Evolutionary conservation across 1,284 basidiomycete species (phyloP).

Genomic region (Microbotryum lychnidis-dioicae): DNA sequence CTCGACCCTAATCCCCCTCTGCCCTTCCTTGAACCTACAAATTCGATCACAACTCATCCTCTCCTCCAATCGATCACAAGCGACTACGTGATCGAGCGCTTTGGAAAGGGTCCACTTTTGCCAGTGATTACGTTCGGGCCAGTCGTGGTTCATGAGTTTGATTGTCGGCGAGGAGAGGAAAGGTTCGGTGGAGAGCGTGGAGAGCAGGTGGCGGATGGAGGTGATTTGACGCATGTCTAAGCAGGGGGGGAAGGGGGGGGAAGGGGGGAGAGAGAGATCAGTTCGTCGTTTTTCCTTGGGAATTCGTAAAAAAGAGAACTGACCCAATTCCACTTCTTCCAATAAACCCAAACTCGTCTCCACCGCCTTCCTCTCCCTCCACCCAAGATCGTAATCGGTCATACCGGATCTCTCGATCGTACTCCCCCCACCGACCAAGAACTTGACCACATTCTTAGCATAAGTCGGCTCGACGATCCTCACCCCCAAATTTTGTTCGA

Average conservation of each 20-base stretch:
- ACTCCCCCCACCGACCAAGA: slow-evolving; percentile 7
- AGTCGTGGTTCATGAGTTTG: slow-evolving; percentile 11
- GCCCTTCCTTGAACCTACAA: slow-evolving; percentile 7
- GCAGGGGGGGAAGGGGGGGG: no score
- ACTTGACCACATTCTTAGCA: slow-evolving; percentile 3
- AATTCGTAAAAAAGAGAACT: neutral
- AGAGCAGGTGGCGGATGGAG: neutral
- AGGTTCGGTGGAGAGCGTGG: neutral
- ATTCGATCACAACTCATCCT: slow-evolving; percentile 13
- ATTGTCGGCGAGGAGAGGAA: neutral
- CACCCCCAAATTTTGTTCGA: slow-evolving; percentile 10
- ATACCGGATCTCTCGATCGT: neutral
- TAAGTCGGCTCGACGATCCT: slow-evolving; percentile 20
- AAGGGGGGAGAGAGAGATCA: no score
- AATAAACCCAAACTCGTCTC: slow-evolving; percentile 4
- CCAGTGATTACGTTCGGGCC: slow-evolving; percentile 3
- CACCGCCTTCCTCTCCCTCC: slow-evolving; percentile 2
- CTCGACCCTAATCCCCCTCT: neutral
- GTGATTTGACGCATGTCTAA: slow-evolving; percentile 14
- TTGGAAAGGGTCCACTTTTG: neutral
- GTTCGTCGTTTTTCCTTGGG: no score
- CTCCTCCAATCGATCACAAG: slow-evolving; percentile 12
- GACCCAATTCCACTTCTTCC: slow-evolving; percentile 12
- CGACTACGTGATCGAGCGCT: neutral
- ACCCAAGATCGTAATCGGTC: slow-evolving; percentile 5